A percentile compares a stretch with the other conserved stretches of the same genome.
Evolutionary conservation across 345 rosid species (phyloP).

Genomic region (Laguncularia racemosa): DNA sequence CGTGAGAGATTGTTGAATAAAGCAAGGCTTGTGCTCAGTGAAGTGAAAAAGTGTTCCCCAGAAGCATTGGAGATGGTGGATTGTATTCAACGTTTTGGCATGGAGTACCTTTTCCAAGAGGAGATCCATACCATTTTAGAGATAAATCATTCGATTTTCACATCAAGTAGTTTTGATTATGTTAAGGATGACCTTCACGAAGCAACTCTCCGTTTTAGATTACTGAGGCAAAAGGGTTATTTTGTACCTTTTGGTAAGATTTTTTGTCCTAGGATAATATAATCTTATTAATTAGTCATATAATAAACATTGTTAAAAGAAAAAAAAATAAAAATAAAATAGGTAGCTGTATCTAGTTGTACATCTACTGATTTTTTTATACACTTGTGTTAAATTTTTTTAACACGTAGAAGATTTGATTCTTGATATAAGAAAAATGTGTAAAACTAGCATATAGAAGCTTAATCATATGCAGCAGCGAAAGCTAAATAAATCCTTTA

Average conservation of each 20-base stretch:
- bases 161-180: background rate
- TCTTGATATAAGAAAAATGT: too few relatives aligned
- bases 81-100: conserved; percentile 10
- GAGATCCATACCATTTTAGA: conserved; percentile 1
- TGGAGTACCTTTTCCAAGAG: conserved; percentile 6
- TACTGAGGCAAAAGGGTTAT: conserved; percentile 35
- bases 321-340: too few relatives aligned
- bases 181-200: conserved; percentile 13
- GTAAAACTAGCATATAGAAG: too few relatives aligned
- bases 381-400: too few relatives aligned
- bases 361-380: too few relatives aligned
- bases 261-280: background rate
- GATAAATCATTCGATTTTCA: background rate
- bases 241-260: conserved; percentile 25
- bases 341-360: too few relatives aligned
- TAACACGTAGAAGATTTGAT: too few relatives aligned
- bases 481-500: too few relatives aligned
- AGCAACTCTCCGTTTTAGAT: conserved; percentile 28
- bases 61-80: conserved; percentile 11
- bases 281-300: too few relatives aligned
- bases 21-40: background rate
- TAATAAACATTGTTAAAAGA: too few relatives aligned
- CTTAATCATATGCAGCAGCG: too few relatives aligned
- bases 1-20: conserved; percentile 1
- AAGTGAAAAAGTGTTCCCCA: background rate